Percentiles rank a stretch among this genome's conserved stretches.
Conservation (phyloP, 352 stramenopile species). For the Pythium pyrilobum region DNA sequence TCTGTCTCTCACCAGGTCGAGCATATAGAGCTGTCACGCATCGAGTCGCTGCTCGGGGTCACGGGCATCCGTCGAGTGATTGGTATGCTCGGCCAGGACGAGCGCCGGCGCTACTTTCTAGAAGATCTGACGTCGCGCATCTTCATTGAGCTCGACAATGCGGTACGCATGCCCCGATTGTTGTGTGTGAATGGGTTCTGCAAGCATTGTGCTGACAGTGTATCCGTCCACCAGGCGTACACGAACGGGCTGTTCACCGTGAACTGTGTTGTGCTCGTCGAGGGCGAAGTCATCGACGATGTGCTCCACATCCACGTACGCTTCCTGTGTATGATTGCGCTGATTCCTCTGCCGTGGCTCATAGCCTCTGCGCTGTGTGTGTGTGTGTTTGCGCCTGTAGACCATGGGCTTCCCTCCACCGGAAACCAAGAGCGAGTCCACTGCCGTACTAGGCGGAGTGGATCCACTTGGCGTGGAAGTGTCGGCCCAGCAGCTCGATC, state of each 20-base stretch:
- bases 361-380: neutral
- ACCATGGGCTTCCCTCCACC: constrained; percentile 89
- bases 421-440: constrained; percentile 77
- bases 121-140: constrained; percentile 83
- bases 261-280: constrained; percentile 90
- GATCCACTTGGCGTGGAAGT: constrained; percentile 84
- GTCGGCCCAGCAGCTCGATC: constrained; percentile 66
- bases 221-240: constrained; percentile 36
- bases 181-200: neutral
- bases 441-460: constrained; percentile 62
- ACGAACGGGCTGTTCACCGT: constrained; percentile 89
- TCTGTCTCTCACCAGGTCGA: constrained; percentile 48
- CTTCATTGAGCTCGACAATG: constrained; percentile 66
- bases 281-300: constrained; percentile 92
- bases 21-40: constrained; percentile 83
- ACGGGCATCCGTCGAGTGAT: constrained; percentile 74
- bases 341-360: neutral
- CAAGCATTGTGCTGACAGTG: neutral
- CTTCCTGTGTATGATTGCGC: neutral
- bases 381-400: constrained; percentile 18
- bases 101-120: constrained; percentile 70
- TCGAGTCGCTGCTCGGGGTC: constrained; percentile 82
- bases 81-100: constrained; percentile 81
- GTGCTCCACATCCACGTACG: constrained; percentile 85
- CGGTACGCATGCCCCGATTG: constrained; percentile 21